phyloP scores from a whole-genome alignment of 805 yeast genomes.

The Candida oleophila region DNA sequence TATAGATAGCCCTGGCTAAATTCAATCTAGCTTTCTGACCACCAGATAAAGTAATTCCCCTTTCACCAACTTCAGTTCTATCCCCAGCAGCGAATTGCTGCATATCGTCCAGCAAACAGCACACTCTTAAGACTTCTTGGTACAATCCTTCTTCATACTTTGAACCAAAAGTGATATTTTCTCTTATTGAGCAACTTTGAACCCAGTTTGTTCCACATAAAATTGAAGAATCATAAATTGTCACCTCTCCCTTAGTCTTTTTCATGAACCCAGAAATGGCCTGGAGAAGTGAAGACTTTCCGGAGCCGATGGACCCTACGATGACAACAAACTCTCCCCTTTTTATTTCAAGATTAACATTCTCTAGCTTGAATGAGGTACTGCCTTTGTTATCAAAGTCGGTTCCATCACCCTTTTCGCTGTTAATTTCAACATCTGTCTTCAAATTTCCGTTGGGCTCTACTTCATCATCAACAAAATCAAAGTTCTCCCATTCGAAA shows the following conservation, averaged over 20 bases:
- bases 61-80: constrained; percentile 74
- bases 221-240: constrained; percentile 49
- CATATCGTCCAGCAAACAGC: constrained; percentile 66
- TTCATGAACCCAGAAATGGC: constrained; percentile 73
- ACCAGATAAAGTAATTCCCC: constrained; percentile 82
- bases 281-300: constrained; percentile 68
- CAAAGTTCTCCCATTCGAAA: neutral
- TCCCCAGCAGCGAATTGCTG: constrained; percentile 70
- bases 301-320: constrained; percentile 79
- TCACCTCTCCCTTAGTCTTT: constrained; percentile 48
- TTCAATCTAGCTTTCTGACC: constrained; percentile 83
- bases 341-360: constrained; percentile 51
- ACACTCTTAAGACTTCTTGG: constrained; percentile 52
- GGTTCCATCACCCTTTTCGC: neutral
- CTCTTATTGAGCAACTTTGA: constrained; percentile 73
- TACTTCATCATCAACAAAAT: constrained; percentile 6
- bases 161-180: constrained; percentile 67
- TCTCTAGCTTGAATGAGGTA: constrained; percentile 30
- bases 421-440: neutral
- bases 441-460: neutral
- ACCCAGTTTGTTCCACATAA: constrained; percentile 76
- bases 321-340: constrained; percentile 71
- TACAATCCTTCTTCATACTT: constrained; percentile 52
- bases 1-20: constrained; percentile 74
- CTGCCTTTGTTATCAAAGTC: constrained; percentile 3